Evolutionary conservation across 2,329 filamentous ascomycete species (phyloP).

Genomic region (Sporothrix variecibatus): DNA sequence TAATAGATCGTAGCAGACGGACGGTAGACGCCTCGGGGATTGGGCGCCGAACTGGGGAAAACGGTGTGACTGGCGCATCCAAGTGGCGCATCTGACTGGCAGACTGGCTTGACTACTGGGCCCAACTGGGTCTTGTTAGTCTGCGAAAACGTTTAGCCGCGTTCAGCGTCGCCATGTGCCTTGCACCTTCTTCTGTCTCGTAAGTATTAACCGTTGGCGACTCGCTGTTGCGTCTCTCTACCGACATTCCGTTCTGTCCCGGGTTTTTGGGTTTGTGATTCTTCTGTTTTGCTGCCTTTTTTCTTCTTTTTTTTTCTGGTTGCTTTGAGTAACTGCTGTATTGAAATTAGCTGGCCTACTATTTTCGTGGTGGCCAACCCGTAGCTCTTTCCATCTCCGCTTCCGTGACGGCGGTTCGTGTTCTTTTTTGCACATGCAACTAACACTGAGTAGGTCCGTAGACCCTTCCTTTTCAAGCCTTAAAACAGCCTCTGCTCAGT

Average conservation of each 20-base stretch:
- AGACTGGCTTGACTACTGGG: neutral
- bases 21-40: constrained; percentile 1
- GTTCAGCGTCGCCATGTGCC: neutral
- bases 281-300: neutral
- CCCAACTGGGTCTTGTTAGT: neutral
- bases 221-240: neutral
- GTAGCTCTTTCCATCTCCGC: neutral
- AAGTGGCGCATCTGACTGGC: no score
- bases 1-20: no score
- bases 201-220: neutral
- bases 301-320: no score
- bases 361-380: neutral
- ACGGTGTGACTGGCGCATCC: neutral
- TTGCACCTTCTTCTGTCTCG: neutral
- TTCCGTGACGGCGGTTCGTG: neutral
- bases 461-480: neutral
- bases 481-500: neutral
- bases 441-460: neutral
- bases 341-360: neutral
- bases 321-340: neutral
- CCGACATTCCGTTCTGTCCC: constrained; percentile 21
- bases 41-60: constrained; percentile 4
- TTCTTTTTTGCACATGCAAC: neutral
- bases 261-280: neutral
- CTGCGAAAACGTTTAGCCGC: constrained; percentile 16